Evolutionary conservation across 2,329 filamentous ascomycete species (phyloP), one percentile per base, ranked within the genome.

Genomic region (Pseudocercospora macadamiae): DNA sequence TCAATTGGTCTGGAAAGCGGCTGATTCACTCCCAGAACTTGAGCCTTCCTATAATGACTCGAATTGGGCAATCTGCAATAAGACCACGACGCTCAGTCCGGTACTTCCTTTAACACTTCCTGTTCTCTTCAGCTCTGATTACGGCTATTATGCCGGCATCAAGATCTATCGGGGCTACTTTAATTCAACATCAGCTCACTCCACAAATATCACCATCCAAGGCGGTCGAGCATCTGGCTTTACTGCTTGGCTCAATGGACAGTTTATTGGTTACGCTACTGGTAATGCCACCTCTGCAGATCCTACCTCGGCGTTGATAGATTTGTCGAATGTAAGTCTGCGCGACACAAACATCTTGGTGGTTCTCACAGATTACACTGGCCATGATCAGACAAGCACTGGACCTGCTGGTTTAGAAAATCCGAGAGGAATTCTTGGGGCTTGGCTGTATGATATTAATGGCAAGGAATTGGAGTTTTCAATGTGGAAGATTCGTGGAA

Each of bases 361-460:
- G 3, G 72, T 86, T 2, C 75, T 86, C n/a, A 81, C 84, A 68
- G 82, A 87, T 65, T 81, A 87, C 71, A 84, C 82, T 7, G 85
- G 85, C 6, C 83, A 87, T 66, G 84, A 86, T 47, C 76, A 83
- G 21, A 80, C 79, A 0, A 75, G 75, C 1, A 72, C 74, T 7
- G 65, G 64, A 1, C 74, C 83, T 79, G 86, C 86, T 49, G 77
- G 75, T 0, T 80, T 81, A 6, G 73, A 78, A 5, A 77, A 80
- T 14, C 76, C 80, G 8, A 73, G 82, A 37, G 83, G 83, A 4
- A 83, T 85, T 60, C 75, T 76, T 39, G 79, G 81, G 19, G 82
- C 82, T 1, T 80, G 76, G 1, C 77, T 85, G 0, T 45, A 81
- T 12, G 77, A 76, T 2, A 82, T 80, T 0, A 66, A 64, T 5